A percentile compares a stretch with the other conserved stretches of the same genome.
Conservation (phyloP, 108 stramenopile species). For the Pseudonitzschia pungens region DNA sequence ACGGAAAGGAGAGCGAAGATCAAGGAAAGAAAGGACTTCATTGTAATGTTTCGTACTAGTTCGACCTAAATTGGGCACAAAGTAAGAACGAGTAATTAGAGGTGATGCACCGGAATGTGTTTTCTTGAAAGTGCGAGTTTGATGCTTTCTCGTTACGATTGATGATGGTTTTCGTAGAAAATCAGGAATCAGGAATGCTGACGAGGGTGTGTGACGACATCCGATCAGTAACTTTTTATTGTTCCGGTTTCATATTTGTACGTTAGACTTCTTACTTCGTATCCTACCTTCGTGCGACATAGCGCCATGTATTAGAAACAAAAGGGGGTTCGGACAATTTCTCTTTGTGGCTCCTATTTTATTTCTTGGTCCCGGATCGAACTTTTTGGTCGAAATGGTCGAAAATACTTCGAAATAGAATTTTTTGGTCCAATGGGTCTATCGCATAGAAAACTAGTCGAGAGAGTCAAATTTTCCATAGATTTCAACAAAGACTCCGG, state of each 20-base stretch:
- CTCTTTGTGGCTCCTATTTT: neutral
- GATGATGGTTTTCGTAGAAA: neutral
- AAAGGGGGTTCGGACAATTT: neutral
- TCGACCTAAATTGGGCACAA: neutral
- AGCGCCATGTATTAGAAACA: neutral
- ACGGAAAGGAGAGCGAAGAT: slow-evolving; percentile 7
- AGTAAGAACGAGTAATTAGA: neutral
- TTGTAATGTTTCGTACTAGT: neutral
- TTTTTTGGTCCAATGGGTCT: neutral
- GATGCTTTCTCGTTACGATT: too few relatives aligned
- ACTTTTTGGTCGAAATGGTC: neutral
- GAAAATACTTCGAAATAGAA: too few relatives aligned
- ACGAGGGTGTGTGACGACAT: slow-evolving; percentile 4
- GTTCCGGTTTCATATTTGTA: too few relatives aligned
- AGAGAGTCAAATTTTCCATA: neutral
- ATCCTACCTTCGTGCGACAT: too few relatives aligned
- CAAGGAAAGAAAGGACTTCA: neutral
- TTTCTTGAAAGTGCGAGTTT: too few relatives aligned
- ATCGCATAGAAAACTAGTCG: neutral
- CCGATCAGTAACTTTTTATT: neutral
- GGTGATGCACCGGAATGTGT: neutral
- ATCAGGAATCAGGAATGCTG: neutral
- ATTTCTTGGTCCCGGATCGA: neutral
- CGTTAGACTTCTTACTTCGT: too few relatives aligned
- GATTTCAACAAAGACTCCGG: too few relatives aligned